Base-by-base conservation (phyloP, 352 stramenopile species). In the Globisporangium lucens region DNA sequence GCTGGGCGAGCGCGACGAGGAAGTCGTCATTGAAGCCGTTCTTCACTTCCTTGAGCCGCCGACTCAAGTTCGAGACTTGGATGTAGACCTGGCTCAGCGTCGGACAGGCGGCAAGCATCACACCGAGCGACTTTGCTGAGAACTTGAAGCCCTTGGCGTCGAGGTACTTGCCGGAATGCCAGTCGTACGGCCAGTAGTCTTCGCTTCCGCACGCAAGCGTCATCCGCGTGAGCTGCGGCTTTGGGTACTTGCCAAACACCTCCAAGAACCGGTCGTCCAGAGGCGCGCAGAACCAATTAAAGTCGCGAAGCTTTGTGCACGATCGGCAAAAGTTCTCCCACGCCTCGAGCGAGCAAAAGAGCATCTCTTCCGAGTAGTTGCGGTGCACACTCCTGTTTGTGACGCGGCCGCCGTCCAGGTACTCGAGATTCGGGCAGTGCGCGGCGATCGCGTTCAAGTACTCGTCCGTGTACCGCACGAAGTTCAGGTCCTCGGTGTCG, bases 381-480 rank as follows among this genome's bases (percentile, higher is more conserved):
- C 2, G 13, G 49, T 10, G 13, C 9, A 35, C 5, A 8, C 2
- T 35, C 51, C 22, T 7, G 51, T 57, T 57, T 1, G 51, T 55
- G 20, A 55, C 47, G 12, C 24, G 20, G 6, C 47, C 47, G 47
- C 47, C 59, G 47, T 75, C 65, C 3, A 75, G 41, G 35, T 69
- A 70, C 60, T 75, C 69, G 38, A 75, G 29, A 9, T 61, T 35
- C 4, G 64, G 69, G 56, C 69, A 75, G 33, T 56, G 71, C 22
- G 24, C 13, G 2, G 64, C 65, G 3, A 71, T 38, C 5, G 43
- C 61, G 35, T 60, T 30, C 15, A 75, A n/a, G 3, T 63, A 61
- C 38, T 67, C 65, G 56, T 75, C 65, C 1, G 63, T 51, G 20
- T 47, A 41, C 9, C 46, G 27, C 8, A 33, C 15, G 9, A 30